phyloP scores from a whole-genome alignment of 305 asterid genomes.

The Rubia peregrina region DNA sequence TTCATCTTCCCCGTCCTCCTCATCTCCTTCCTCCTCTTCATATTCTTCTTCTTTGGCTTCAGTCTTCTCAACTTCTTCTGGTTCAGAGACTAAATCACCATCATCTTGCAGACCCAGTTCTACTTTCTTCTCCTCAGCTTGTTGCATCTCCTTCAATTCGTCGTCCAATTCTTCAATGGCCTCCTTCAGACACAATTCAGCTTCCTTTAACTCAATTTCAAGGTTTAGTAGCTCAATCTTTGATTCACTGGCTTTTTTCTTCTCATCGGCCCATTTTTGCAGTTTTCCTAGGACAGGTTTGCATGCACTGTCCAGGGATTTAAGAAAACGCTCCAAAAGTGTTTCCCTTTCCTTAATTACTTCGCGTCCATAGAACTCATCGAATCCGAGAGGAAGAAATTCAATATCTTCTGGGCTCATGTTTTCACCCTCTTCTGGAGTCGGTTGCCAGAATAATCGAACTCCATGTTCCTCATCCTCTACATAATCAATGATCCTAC shows the following conservation, averaged over 20 bases:
- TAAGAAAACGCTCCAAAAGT: conserved; percentile 30
- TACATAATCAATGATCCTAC: conserved; percentile 69
- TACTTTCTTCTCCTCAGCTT: conserved; percentile 65
- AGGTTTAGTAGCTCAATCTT: conserved; percentile 41
- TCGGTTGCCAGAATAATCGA: conserved; percentile 86
- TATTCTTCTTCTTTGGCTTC: conserved; percentile 36
- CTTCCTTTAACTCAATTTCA: conserved; percentile 62
- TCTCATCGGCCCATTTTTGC: conserved; percentile 61
- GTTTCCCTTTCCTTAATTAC: conserved; percentile 24
- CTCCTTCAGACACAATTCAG: conserved; percentile 67
- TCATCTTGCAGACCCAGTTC: conserved; percentile 40
- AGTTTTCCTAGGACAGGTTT: conserved; percentile 31
- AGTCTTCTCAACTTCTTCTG: conserved; percentile 28
- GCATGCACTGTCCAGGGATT: conserved; percentile 32
- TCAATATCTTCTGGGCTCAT: conserved; percentile 46
- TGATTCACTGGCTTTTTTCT: conserved; percentile 43
- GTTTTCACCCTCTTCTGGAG: conserved; percentile 44
- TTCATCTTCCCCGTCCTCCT: conserved; percentile 43
- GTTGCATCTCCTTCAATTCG: conserved; percentile 54
- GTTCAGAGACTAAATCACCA: conserved; percentile 35
- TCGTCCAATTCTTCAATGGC: conserved; percentile 67
- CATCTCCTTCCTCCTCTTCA: conserved; percentile 39
- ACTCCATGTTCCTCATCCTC: conserved; percentile 88
- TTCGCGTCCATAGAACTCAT: conserved; percentile 69
- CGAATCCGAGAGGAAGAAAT: conserved; percentile 79